A percentile compares a stretch with the other conserved stretches of the same genome.
phyloP scores from a whole-genome alignment of 2,329 filamentous ascomycete genomes.

The Aspergillus calidoustus region DNA sequence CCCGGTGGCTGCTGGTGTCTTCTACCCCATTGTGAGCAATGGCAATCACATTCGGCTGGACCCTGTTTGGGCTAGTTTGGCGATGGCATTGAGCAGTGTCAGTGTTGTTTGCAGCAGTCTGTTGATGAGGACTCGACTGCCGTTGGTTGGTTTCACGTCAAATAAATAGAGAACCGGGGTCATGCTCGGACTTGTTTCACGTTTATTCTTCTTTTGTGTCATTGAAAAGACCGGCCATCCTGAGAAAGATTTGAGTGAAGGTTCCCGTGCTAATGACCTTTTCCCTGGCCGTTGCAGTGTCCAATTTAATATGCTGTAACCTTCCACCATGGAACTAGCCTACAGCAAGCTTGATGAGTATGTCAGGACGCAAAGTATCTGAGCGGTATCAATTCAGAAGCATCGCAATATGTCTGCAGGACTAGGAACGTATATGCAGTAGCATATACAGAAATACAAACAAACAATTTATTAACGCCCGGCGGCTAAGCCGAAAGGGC shows the following conservation, averaged over 20 bases:
- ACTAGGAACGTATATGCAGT: too few relatives aligned
- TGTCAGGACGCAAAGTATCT: not conserved
- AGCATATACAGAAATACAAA: too few relatives aligned
- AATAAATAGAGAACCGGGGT: not conserved
- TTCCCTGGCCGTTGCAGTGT: not conserved
- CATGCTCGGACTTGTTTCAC: too few relatives aligned
- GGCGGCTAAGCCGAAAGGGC: too few relatives aligned
- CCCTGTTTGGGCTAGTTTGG: slow-evolving; percentile 72
- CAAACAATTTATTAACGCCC: too few relatives aligned
- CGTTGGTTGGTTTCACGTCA: slow-evolving; percentile 38
- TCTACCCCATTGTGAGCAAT: slow-evolving; percentile 61
- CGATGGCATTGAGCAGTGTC: slow-evolving; percentile 82
- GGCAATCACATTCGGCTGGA: slow-evolving; percentile 27
- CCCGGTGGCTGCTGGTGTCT: slow-evolving; percentile 75
- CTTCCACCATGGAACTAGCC: not conserved
- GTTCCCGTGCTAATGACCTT: slow-evolving; percentile 1
- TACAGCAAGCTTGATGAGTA: slow-evolving; percentile 5
- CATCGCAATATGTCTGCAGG: not conserved
- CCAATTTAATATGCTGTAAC: too few relatives aligned
- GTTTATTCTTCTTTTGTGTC: not conserved
- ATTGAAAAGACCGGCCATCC: not conserved
- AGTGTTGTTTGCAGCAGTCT: slow-evolving; percentile 78
- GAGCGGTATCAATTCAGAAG: slow-evolving; percentile 5
- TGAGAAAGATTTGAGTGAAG: slow-evolving; percentile 3
- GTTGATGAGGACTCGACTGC: slow-evolving; percentile 23